Base-by-base conservation (phyloP, 768 basidiomycete species). In the Tulasnella sp. region DNA sequence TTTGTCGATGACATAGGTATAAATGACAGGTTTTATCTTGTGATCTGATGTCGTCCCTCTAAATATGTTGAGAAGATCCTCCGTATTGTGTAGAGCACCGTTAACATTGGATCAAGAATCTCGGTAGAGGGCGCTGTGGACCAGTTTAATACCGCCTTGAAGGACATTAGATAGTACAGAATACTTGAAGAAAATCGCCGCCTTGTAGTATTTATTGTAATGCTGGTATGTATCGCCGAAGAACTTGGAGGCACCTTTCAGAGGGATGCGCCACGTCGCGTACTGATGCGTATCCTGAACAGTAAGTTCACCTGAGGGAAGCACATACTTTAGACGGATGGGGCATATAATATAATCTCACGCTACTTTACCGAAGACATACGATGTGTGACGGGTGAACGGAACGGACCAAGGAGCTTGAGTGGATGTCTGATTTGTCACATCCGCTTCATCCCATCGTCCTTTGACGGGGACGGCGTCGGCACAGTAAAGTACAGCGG, bases 1-100 rank as follows among this genome's bases (percentile, higher is more conserved):
- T 17, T 58, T 50, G n/a, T 48, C 47, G 67, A 93, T 83, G 68
- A 91, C 77, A 72, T 91, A 93, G 38, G 90, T 91, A 72, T 91
- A 92, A 21, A 90, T 80, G 0, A 84, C 84, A 45, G 86, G 86
- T 68, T 88, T 88, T 70, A 88, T 61, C 13, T 59, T 3, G 32
- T 59, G 48, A n/a, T 51, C 24, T n/a, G 30, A 19, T 19, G 47
- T 17, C 26, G 34, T 47, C 27, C 61, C 61, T 32, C 44, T 54
- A 23, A 62, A 61, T 11, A 62, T 29, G 19, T 30, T 51, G 24
- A 77, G 67, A 43, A 84, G 69, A 61, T 81, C 81, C 15, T 72
- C 70, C n/a, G 72, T 60, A 24, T 70, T 70, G 21, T 78, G 70
- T 65, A 88, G 78, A 7, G 79, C 68, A 0, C 85, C 86, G 61